Percentiles rank a stretch among this genome's conserved stretches.
Evolutionary conservation across 2,329 filamentous ascomycete species (phyloP).

Genomic region (Colletotrichum orbiculare): DNA sequence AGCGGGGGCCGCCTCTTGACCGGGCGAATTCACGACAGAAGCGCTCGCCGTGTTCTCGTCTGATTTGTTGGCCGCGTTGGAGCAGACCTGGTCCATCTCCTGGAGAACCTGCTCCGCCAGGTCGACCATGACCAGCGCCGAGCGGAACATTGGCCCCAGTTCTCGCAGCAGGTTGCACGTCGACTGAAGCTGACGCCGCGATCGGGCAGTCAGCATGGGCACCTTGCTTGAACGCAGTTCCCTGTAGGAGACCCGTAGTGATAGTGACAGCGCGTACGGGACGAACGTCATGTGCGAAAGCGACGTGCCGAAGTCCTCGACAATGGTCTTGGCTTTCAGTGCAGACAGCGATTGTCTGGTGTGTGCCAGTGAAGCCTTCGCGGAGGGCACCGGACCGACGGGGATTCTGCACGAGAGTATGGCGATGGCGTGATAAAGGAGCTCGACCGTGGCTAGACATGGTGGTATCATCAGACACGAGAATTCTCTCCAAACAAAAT

Average conservation of each 20-base stretch:
- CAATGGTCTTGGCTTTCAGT: constrained; percentile 37
- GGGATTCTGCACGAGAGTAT: constrained; percentile 38
- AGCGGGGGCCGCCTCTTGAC: constrained; percentile 3
- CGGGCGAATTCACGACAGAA: constrained; percentile 22
- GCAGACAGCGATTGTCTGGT: constrained; percentile 39
- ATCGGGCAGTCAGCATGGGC: constrained; percentile 35
- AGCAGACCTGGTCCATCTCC: constrained; percentile 38
- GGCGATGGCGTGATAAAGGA: constrained; percentile 40
- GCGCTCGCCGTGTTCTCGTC: constrained; percentile 9
- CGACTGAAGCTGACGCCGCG: constrained; percentile 35
- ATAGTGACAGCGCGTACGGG: constrained; percentile 40
- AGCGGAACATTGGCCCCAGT: constrained; percentile 39
- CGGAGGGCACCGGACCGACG: constrained; percentile 27
- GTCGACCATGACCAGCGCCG: constrained; percentile 40
- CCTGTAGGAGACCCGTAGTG: constrained; percentile 40
- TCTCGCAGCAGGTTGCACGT: constrained; percentile 39
- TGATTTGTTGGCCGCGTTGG: constrained; percentile 28
- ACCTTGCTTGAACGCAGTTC: constrained; percentile 40
- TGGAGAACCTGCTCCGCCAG: constrained; percentile 39
- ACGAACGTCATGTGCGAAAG: constrained; percentile 40
- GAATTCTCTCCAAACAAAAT: too few relatives aligned
- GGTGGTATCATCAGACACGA: constrained; percentile 11
- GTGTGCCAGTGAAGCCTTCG: constrained; percentile 26
- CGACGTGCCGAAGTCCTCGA: constrained; percentile 38
- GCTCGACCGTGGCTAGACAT: constrained; percentile 36